Evolutionary conservation across 768 basidiomycete genomes (phyloP), one percentile per base, ranked within the genome.

Genomic region (Lactifluus subvellereus): DNA sequence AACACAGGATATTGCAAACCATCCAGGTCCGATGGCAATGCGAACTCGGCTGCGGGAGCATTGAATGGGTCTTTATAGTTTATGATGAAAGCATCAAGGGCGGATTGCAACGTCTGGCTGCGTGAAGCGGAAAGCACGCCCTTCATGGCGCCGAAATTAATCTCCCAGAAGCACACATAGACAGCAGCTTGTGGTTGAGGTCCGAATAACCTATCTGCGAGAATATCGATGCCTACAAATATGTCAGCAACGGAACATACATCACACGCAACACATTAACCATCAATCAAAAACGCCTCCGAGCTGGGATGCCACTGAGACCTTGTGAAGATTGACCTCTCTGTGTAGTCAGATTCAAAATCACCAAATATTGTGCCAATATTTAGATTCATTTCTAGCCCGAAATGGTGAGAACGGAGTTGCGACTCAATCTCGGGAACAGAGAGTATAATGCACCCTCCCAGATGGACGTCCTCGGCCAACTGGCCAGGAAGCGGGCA

Each of bases 91-190:
- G 84, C 78, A 43, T 78, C 76, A 4, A 77, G 73, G 22, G 84
- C 84, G 6, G 84, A 78, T 9, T 74, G 71, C 13, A 94, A 67
- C 16, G 81, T 67, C 64, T 77, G 75, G 6, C 75, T 76, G 66
- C 91, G 82, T 16, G 74, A 71, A 8, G 86, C 82, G 2, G 86
- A 81, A 20, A 87, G 64, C 30, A 79, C 69, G 0, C 79, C 79
- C 68, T 84, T 86, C 52, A 91, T 70, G 38, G 78, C 71, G 6
- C 92, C 92, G 18, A 94, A 40, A n/a, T 76, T 76, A 50, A 95
- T 82, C 69, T 96, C 93, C 96, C 96, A 98, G 14, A 97, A 82
- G 71, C 95, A 98, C 6, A 96, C 77, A 70, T 98, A 98, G 1
- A 93, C 87, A 2, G 89, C 75, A 0, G 89, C 90, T 3, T 83